Conservation (phyloP, 2,329 filamentous ascomycete genomes). For the Penicillium aurantiogriseum region DNA sequence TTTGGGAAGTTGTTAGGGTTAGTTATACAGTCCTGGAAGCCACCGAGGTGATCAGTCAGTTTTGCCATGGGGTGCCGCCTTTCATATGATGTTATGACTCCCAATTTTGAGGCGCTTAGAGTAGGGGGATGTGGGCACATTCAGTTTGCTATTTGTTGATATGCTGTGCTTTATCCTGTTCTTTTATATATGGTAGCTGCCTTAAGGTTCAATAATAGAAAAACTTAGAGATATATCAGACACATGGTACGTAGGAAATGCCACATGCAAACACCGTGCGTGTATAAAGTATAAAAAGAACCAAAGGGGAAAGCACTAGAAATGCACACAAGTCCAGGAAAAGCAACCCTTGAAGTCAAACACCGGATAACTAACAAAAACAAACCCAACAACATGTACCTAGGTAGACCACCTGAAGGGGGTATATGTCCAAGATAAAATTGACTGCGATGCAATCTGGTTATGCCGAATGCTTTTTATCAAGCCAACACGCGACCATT, state of each 20-base stretch:
- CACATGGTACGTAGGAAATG: background rate
- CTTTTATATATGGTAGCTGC: background rate
- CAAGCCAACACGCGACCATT: slow-evolving; percentile 43
- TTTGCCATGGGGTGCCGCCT: background rate
- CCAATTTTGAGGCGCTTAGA: too few relatives aligned
- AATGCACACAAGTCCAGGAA: background rate
- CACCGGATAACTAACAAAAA: background rate
- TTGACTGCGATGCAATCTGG: background rate
- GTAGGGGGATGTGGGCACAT: background rate
- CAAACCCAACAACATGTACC: background rate
- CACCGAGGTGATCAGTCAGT: background rate
- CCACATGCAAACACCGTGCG: background rate
- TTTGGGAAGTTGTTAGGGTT: background rate
- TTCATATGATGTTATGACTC: background rate
- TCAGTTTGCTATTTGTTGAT: background rate
- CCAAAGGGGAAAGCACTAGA: background rate
- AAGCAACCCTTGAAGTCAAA: background rate
- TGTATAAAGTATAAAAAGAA: background rate
- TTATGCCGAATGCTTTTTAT: slow-evolving; percentile 18
- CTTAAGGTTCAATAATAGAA: background rate
- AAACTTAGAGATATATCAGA: background rate
- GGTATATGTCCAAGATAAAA: background rate
- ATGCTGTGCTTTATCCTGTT: background rate
- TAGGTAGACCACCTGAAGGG: background rate
- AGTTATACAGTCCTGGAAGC: background rate